Evolutionary conservation across 2,329 filamentous ascomycete genomes (phyloP), one percentile per base, ranked within the genome.

Genomic region (Penicillium sp.): DNA sequence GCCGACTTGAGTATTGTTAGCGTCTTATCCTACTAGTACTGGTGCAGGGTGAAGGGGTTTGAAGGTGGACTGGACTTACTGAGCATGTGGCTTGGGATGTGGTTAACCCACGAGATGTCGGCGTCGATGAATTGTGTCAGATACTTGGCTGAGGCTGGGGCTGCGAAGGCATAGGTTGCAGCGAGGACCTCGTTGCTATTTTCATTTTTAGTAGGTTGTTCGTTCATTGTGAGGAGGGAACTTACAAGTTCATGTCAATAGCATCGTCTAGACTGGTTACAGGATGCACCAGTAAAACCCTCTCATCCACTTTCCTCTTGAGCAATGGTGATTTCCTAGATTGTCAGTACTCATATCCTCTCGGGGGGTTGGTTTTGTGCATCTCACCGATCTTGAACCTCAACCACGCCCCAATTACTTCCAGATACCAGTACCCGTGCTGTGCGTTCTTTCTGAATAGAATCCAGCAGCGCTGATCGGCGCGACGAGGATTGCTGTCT

Each of bases 71-170:
- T n/a, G 44, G 33, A 69, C 49, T 67, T 67, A 66, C 78, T 62
- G 3, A 87, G 77, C 2, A 87, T 71, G 29, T 81, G 76, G 2
- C 72, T 58, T 0, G 85, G 84, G 6, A 87, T 76, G 48, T 85
- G 80, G 65, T 87, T 87, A 51, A 83, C 71, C 63, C 81, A 82
- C 0, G 80, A 79, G 0, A 79, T 65, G 11, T 79, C 71, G 2
- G 82, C 74, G 8, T 75, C 63, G 31, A 87, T 70, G 66, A 83
- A 85, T 58, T 87, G 82, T 7, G 77, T 75, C 4, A 87, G 73
- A 58, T 87, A 88, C 65, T 87, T 87, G 14, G 79, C 82, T 2
- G 79, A 71, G 1, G 72, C 58, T 0, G 78, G 72, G 19, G 72
- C 71, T 9, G 79, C 78, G 64, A 85, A 87, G 56, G 82, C 73